These are phyloP conservation scores for Kalanchoe fedtschenkoi DNA, from an alignment of 164 flowering plant genomes.

Conservation along the genomic window DNA sequence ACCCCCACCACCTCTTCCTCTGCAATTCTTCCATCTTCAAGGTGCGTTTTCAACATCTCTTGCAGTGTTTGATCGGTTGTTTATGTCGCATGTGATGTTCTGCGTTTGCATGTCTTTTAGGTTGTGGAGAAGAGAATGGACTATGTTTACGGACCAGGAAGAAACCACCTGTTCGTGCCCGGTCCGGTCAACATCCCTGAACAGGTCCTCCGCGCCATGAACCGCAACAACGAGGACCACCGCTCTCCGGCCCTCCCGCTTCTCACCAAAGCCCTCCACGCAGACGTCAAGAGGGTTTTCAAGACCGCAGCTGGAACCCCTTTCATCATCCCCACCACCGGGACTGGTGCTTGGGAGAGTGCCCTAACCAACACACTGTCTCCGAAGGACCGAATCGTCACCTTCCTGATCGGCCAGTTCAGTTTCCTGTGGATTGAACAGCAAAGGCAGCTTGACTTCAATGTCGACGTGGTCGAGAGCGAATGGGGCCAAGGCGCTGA, in stretches of 20 bases:
- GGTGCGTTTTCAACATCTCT: too few relatives aligned
- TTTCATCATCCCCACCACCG: constrained; percentile 88
- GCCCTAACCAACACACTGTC: constrained; percentile 90
- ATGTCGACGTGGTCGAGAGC: constrained; percentile 89
- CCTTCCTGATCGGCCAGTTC: constrained; percentile 92
- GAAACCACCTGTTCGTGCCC: constrained; percentile 94
- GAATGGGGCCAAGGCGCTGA: constrained; percentile 94
- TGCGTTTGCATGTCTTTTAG: neutral
- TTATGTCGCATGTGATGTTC: too few relatives aligned
- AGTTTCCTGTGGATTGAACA: constrained; percentile 96
- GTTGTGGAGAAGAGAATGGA: constrained; percentile 50
- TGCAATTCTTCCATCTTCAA: too few relatives aligned
- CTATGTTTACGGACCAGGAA: constrained; percentile 74
- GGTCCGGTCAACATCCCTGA: constrained; percentile 98
- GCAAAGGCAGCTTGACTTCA: constrained; percentile 72
- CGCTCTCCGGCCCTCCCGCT: constrained; percentile 94
- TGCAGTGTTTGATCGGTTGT: too few relatives aligned
- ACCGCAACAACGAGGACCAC: constrained; percentile 94
- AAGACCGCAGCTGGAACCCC: constrained; percentile 83
- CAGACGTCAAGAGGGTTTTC: constrained; percentile 92
- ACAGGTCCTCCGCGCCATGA: constrained; percentile 85
- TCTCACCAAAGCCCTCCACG: constrained; percentile 65
- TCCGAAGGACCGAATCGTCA: constrained; percentile 74
- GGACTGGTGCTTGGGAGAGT: constrained; percentile 99
- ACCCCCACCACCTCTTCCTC: too few relatives aligned